Percentiles rank a stretch among this genome's conserved stretches.
These are phyloP conservation scores for Astrothelium macrocarpum DNA, from an alignment of 495 filamentous ascomycete genomes.

Conservation along the genomic window DNA sequence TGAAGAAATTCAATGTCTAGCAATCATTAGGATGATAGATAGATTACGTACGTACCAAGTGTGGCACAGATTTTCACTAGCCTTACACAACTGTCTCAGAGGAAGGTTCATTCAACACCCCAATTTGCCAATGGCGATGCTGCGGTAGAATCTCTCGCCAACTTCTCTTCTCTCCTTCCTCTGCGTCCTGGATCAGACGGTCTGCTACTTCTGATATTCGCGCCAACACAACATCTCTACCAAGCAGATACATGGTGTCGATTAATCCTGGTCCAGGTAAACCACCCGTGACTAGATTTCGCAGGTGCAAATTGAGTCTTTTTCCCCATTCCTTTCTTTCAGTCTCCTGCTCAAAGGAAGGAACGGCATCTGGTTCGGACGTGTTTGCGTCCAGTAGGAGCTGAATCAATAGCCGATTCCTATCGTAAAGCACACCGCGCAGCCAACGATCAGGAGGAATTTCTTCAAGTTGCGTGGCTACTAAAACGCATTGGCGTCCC, in stretches of 20 bases:
- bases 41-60: too few relatives aligned
- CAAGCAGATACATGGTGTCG: neutral
- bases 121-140: neutral
- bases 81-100: neutral
- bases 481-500: neutral
- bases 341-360: neutral
- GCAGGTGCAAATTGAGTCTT: neutral
- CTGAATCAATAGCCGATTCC: slow-evolving; percentile 7
- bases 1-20: too few relatives aligned
- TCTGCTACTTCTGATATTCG: neutral
- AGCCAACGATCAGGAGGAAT: slow-evolving; percentile 4
- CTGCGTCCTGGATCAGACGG: too few relatives aligned
- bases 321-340: slow-evolving; percentile 3
- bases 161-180: neutral
- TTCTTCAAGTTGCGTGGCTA: slow-evolving; percentile 9
- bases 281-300: neutral
- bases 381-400: neutral
- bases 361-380: neutral
- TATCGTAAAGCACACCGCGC: neutral
- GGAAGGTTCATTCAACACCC: neutral
- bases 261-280: neutral
- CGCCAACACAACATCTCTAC: neutral
- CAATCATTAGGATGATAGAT: too few relatives aligned
- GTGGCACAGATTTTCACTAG: neutral
- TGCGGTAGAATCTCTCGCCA: neutral